Evolutionary conservation across 2,329 filamentous ascomycete species (phyloP).

Genomic region (Nigrospora sphaerica): DNA sequence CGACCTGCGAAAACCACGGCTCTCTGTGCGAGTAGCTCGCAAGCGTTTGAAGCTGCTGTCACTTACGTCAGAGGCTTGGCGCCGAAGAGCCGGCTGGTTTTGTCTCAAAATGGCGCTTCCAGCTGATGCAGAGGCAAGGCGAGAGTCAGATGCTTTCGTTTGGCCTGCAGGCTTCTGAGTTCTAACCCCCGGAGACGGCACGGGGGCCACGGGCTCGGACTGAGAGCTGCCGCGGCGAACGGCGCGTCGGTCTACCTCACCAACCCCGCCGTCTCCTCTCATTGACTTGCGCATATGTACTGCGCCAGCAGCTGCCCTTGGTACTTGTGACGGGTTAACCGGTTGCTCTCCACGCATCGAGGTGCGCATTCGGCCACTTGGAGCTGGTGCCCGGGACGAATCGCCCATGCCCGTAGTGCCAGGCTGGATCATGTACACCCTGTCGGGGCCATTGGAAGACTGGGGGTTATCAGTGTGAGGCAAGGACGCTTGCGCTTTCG

Average conservation of each 20-base stretch:
- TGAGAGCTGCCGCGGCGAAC: constrained; percentile 4
- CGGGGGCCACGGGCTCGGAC: constrained; percentile 3
- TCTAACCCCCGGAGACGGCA: constrained; percentile 4
- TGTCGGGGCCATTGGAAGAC: constrained; percentile 3
- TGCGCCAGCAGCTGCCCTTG: constrained; percentile 4
- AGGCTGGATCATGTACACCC: constrained; percentile 14
- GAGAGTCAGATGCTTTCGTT: constrained; percentile 3
- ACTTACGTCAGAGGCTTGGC: constrained; percentile 58
- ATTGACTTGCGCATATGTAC: constrained; percentile 21
- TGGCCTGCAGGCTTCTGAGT: constrained; percentile 3
- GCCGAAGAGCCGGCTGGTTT: constrained; percentile 30
- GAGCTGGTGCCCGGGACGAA: constrained; percentile 6
- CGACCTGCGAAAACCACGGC: constrained; percentile 61
- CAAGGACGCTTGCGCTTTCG: constrained; percentile 4
- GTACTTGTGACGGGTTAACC: constrained; percentile 2
- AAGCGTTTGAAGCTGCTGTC: constrained; percentile 77
- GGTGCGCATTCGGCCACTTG: constrained; percentile 30
- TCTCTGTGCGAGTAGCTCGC: constrained; percentile 37
- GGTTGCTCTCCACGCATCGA: constrained; percentile 35
- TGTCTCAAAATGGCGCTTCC: constrained; percentile 5
- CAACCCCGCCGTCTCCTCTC: constrained; percentile 9
- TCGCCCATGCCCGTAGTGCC: constrained; percentile 19
- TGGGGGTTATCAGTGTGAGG: constrained; percentile 17
- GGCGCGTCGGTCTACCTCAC: constrained; percentile 1
- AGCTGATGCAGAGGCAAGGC: constrained; percentile 2